Evolutionary conservation across 225 moss, liverwort and hornwort species (phyloP).

Genomic region (Marchantia polymorpha): DNA sequence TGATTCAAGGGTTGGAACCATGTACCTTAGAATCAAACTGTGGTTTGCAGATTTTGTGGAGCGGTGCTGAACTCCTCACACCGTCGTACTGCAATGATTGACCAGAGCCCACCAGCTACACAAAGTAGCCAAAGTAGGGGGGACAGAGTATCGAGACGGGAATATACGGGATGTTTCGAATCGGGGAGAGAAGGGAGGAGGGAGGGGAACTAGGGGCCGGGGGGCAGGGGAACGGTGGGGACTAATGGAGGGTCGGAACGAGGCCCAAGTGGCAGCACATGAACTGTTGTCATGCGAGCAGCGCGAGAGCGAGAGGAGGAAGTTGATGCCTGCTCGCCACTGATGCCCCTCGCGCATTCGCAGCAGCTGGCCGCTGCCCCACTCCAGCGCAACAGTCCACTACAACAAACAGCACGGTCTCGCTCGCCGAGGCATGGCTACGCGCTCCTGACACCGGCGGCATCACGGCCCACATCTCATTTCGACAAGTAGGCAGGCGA

Average conservation of each 20-base stretch:
- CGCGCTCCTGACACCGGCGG: neutral
- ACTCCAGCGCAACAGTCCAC: neutral
- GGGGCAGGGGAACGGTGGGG: too few relatives aligned
- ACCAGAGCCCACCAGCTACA: too few relatives aligned
- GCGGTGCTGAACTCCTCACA: too few relatives aligned
- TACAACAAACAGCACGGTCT: neutral
- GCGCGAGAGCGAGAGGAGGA: neutral
- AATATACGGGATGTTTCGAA: too few relatives aligned
- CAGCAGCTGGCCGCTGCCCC: neutral
- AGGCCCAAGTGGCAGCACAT: conserved; percentile 1
- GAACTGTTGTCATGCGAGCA: neutral
- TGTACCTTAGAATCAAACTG: too few relatives aligned
- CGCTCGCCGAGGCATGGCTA: neutral
- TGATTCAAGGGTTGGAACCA: too few relatives aligned
- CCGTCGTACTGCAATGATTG: too few relatives aligned
- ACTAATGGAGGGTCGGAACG: neutral
- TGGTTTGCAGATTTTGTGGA: too few relatives aligned
- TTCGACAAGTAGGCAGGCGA: neutral
- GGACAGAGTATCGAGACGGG: too few relatives aligned
- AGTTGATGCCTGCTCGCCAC: neutral
- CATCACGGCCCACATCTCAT: neutral
- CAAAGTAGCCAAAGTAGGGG: too few relatives aligned
- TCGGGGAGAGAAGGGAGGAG: too few relatives aligned
- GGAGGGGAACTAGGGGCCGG: too few relatives aligned
- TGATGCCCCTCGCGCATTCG: neutral